Evolutionary conservation across 2,329 filamentous ascomycete species (phyloP).

Genomic region (Colletotrichum camelliae): DNA sequence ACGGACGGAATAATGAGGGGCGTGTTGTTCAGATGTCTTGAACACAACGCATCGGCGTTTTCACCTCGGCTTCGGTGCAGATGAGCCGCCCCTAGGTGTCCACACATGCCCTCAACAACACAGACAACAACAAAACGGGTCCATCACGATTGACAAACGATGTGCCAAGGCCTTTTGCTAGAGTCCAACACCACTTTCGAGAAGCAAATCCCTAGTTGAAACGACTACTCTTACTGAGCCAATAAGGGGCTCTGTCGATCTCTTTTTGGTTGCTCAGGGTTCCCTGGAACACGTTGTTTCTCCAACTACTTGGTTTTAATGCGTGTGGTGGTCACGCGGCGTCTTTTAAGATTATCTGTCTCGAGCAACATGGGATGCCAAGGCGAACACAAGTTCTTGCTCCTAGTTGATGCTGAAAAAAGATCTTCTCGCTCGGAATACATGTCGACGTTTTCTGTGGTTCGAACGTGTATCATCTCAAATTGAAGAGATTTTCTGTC

Average conservation of each 20-base stretch:
- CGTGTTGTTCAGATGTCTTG: background rate
- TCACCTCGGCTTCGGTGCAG: background rate
- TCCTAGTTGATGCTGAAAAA: background rate
- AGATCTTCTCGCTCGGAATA: rapidly evolving
- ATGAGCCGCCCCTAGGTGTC: background rate
- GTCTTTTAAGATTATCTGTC: background rate
- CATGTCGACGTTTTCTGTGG: too few species aligned
- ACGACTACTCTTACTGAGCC: background rate
- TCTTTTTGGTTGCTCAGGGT: background rate
- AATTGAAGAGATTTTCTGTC: background rate
- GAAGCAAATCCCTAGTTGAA: background rate
- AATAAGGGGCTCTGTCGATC: background rate
- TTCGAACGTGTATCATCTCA: rapidly evolving
- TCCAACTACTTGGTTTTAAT: background rate
- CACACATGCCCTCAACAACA: background rate
- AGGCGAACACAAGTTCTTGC: background rate
- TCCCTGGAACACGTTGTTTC: background rate
- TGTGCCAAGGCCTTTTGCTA: background rate
- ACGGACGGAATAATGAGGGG: background rate
- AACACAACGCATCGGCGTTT: background rate
- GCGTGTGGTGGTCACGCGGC: rapidly evolving
- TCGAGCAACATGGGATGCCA: background rate
- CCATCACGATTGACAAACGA: background rate
- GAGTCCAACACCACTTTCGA: background rate
- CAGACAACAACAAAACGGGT: background rate